Conservation (phyloP, 1,284 basidiomycete genomes). For the Xerocomus amazonicus region DNA sequence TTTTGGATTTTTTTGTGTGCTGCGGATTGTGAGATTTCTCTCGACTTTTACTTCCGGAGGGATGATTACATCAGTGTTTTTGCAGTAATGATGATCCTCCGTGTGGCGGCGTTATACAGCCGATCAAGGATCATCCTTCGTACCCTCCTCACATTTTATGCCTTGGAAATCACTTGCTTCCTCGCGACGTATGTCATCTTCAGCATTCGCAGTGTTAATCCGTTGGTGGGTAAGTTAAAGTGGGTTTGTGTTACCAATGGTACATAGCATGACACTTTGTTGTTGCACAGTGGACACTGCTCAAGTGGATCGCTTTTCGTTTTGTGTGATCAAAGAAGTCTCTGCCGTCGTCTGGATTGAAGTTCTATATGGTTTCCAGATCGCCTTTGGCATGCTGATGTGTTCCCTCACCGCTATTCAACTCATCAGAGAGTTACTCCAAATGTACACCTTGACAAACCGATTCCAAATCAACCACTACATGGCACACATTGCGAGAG, state of each 20-base stretch:
- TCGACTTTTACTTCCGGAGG: background rate
- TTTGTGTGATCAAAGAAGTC: too few species aligned
- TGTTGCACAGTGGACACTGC: too few species aligned
- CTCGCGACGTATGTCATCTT: too few species aligned
- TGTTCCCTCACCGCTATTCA: background rate
- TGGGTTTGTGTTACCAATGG: too few species aligned
- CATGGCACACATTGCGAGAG: background rate
- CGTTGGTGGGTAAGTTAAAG: too few species aligned
- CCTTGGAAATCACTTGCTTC: background rate
- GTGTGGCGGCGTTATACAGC: background rate
- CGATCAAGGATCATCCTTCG: background rate
- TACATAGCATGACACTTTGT: too few species aligned
- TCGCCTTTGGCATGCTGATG: background rate
- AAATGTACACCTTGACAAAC: background rate
- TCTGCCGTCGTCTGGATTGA: background rate
- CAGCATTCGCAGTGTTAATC: too few species aligned
- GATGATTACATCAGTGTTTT: background rate
- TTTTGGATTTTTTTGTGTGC: background rate
- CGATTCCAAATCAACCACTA: background rate
- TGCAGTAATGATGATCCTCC: constrained; percentile 1
- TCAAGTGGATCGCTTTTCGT: too few species aligned
- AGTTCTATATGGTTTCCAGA: background rate
- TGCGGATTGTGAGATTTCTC: background rate
- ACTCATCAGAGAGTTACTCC: background rate
- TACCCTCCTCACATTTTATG: background rate